Base-by-base conservation (phyloP, 306 rosid genomes). In the cucumber (Cucumis sativus) region DNA sequence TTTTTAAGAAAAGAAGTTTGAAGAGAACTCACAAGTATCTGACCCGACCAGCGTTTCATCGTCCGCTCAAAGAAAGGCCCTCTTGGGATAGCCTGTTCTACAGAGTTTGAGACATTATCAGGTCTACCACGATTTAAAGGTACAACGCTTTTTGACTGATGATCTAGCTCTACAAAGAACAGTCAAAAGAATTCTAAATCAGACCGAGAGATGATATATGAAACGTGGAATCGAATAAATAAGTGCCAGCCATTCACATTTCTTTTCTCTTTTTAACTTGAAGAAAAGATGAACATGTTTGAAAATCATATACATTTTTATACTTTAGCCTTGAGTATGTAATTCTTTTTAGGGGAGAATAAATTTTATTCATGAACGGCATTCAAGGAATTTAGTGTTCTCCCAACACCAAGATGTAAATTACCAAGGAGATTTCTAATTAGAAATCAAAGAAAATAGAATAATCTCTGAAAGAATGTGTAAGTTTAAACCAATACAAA, bases 61-160 rank as follows among this genome's bases (percentile, higher is more conserved):
- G 17, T 72, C 17, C 76, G 60, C 76, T 72, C 60, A 28, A 72
- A 72, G 60, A 17, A 51, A 15, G 45, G 76, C 45, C 76, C 61
- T 70, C 15, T 23, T 23, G 58, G 39, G 40, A 0, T 18, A 70
- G 15, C 75, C 28, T 14, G 8, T 45, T 25, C 54, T 23, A 8
- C 14, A 14, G 39, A 10, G 3, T 25, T 70, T 7, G 45, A 30
- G 23, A 15, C 16, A 72, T 51, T 72, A 14, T 7, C 5, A 11
- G 35, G 11, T 33, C 39, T 15, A 20, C 43, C 61, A 49, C 13
- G 43, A 16, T 28, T 72, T 72, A 16, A 12, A 28, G 39, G 9
- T 49, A 39, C 39, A 33, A 33, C 16, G n/a, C 45, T 72, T 51
- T 21, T 72, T 72, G 28, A 18, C 17, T 72, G 28, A 4, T 8